Conservation (phyloP, 176 grass and related monocot species). For the Aechmea fasciata region DNA sequence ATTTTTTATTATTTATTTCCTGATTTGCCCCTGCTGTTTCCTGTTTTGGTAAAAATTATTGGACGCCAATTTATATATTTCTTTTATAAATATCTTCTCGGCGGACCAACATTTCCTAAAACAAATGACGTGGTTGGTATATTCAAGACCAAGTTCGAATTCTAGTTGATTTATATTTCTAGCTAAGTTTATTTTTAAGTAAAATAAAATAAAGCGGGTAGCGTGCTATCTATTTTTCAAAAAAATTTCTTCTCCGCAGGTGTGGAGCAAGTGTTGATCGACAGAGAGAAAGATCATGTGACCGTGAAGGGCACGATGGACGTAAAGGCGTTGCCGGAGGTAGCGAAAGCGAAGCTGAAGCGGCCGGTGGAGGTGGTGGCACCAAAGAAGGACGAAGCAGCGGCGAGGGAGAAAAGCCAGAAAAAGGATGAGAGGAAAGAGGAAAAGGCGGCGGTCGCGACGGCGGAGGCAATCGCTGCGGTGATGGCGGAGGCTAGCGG, state of each 20-base stretch:
- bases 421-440: conserved; percentile 18
- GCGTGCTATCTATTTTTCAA: no score
- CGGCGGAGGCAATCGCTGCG: not conserved
- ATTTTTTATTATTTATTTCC: no score
- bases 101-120: no score
- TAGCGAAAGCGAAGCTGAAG: conserved; percentile 22
- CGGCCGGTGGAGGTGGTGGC: conserved; percentile 15
- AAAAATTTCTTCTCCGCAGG: conserved; percentile 5
- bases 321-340: conserved; percentile 14
- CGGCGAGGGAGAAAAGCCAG: conserved; percentile 3
- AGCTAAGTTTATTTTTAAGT: no score
- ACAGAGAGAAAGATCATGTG: conserved; percentile 23
- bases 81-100: not conserved
- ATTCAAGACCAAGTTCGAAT: no score
- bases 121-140: no score
- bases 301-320: conserved; percentile 39
- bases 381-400: conserved; percentile 9
- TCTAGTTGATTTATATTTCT: no score
- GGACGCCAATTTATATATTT: no score
- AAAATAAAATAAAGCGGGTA: no score
- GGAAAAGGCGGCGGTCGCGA: conserved; percentile 6
- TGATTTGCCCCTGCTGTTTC: no score
- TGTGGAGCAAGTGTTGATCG: conserved; percentile 14
- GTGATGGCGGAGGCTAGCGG: conserved; percentile 22
- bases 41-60: no score